A percentile compares a stretch with the other conserved stretches of the same genome.
Conservation (phyloP, 1,284 basidiomycete species). For the Ustilago shanxiensis region DNA sequence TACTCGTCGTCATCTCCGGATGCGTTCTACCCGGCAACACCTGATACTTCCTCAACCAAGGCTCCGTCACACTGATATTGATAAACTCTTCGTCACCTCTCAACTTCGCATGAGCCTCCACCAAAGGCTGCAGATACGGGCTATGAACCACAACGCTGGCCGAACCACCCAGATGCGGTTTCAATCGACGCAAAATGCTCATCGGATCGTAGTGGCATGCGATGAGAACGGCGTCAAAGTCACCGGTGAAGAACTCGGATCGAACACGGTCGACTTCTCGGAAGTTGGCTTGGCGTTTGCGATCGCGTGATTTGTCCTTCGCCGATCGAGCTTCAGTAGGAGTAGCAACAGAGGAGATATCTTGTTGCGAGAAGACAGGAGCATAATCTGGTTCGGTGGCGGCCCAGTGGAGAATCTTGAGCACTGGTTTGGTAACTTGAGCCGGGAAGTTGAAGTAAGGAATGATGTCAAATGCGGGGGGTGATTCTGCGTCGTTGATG, state of each 20-base stretch:
- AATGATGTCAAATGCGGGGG: constrained; percentile 89
- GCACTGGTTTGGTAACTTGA: constrained; percentile 65
- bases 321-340: constrained; percentile 2
- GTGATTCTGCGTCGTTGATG: constrained; percentile 90
- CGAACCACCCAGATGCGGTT: constrained; percentile 84
- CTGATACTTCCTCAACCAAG: constrained; percentile 91
- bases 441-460: constrained; percentile 79
- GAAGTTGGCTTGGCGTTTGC: constrained; percentile 51
- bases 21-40: constrained; percentile 95
- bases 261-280: constrained; percentile 72
- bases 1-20: constrained; percentile 91
- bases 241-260: constrained; percentile 85
- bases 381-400: constrained; percentile 55
- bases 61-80: constrained; percentile 84
- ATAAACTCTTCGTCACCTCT: constrained; percentile 79
- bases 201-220: constrained; percentile 88
- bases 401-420: constrained; percentile 60
- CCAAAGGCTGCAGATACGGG: constrained; percentile 80
- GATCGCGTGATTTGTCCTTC: constrained; percentile 45
- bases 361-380: constrained; percentile 40
- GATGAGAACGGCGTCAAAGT: constrained; percentile 76
- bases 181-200: constrained; percentile 82
- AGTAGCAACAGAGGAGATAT: constrained; percentile 11
- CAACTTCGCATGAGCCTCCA: constrained; percentile 81
- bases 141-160: constrained; percentile 87